A percentile compares a stretch with the other conserved stretches of the same genome.
Conservation (phyloP, 768 basidiomycete species). For the Phaeolepiota aurea region DNA sequence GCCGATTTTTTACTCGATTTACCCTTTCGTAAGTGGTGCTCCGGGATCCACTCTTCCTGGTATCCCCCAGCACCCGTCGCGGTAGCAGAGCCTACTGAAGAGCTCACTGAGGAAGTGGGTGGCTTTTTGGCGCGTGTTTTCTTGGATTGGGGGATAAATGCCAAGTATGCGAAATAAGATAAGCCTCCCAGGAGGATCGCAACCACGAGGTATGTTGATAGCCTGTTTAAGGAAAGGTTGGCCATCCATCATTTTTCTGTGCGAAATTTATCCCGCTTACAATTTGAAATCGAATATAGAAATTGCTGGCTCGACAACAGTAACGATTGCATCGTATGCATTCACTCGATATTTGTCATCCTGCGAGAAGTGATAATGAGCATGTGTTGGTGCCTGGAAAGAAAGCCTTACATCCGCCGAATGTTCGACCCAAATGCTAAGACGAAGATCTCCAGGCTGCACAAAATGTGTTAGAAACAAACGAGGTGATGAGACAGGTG, state of each 20-base stretch:
- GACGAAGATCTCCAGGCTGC: conserved; percentile 68
- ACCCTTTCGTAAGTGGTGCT: conserved; percentile 70
- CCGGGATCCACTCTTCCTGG: conserved; percentile 90
- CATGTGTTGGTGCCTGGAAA: too few relatives aligned
- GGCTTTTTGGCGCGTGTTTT: conserved; percentile 42
- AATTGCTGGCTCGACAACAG: conserved; percentile 70
- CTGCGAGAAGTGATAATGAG: conserved; percentile 26
- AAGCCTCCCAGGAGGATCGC: conserved; percentile 52
- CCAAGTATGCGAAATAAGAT: conserved; percentile 55
- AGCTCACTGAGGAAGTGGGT: conserved; percentile 33
- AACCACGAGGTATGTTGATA: conserved; percentile 69
- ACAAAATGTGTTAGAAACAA: conserved; percentile 5
- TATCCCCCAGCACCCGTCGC: conserved; percentile 65
- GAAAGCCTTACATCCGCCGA: too few relatives aligned
- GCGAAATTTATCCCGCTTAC: conserved; percentile 48
- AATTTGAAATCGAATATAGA: conserved; percentile 77
- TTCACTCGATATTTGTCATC: conserved; percentile 49
- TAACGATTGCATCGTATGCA: conserved; percentile 70
- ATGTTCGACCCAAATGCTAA: conserved; percentile 75
- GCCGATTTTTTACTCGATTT: conserved; percentile 43
- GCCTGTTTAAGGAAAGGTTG: too few relatives aligned
- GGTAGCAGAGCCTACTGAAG: conserved; percentile 49
- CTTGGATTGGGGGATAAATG: conserved; percentile 60
- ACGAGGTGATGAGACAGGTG: conserved; percentile 14
- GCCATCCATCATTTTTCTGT: too few relatives aligned